phyloP scores from a whole-genome alignment of 306 rosid genomes.

The Alnus rubra region DNA sequence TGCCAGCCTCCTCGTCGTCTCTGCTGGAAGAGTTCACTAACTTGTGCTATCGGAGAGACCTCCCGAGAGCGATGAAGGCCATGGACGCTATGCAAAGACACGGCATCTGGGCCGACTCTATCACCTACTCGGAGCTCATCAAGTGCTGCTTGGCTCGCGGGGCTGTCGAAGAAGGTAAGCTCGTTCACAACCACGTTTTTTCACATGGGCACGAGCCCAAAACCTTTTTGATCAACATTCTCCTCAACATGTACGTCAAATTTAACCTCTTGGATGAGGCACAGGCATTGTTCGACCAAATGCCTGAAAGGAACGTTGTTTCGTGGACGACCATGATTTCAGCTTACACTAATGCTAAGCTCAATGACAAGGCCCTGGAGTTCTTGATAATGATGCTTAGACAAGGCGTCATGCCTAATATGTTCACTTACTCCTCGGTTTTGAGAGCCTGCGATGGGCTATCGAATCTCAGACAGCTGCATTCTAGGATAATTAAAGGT shows the following conservation, averaged over 20 bases:
- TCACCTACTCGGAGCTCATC: conserved; percentile 74
- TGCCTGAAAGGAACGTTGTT: conserved; percentile 77
- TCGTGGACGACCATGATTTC: conserved; percentile 83
- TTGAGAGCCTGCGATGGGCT: conserved; percentile 69
- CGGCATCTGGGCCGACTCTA: conserved; percentile 53
- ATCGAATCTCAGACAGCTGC: conserved; percentile 59
- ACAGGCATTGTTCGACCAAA: conserved; percentile 61
- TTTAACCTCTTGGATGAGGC: conserved; percentile 72
- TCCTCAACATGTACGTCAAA: conserved; percentile 70
- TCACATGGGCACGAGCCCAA: conserved; percentile 57
- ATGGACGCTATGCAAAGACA: conserved; percentile 68
- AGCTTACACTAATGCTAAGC: conserved; percentile 58
- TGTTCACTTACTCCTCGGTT: conserved; percentile 81
- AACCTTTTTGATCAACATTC: conserved; percentile 55
- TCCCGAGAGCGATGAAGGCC: conserved; percentile 65
- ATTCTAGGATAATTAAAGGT: conserved; percentile 53
- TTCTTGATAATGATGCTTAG: conserved; percentile 62
- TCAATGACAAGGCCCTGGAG: conserved; percentile 55
- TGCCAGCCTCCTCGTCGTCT: conserved; percentile 33
- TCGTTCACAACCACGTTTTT: conserved; percentile 68
- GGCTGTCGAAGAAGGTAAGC: conserved; percentile 63
- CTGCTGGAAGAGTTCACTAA: conserved; percentile 48
- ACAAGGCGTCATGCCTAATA: conserved; percentile 79
- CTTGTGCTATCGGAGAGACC: conserved; percentile 61
- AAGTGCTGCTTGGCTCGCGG: conserved; percentile 72